Base-by-base conservation (phyloP, 192 early-diverging fungal genomes). In the Rhizophlyctis rosea region DNA sequence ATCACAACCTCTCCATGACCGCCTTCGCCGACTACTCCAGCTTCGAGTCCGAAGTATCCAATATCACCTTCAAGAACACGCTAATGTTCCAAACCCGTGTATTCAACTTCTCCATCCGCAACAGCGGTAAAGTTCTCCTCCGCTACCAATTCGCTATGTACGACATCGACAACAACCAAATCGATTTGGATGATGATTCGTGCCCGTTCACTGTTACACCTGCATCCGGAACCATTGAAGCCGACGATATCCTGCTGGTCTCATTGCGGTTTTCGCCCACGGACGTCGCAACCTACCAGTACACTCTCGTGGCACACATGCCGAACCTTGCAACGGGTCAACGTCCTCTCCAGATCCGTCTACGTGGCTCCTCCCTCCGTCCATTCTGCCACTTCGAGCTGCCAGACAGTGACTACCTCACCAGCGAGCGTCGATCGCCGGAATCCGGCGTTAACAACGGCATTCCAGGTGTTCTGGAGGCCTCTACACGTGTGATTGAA, bases 341-440 rank as follows among this genome's bases (percentile, higher is more conserved):
- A 3, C 76, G 72, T 30, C 55, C 51, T 18, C 47, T 85, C 21
- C n/a, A 65, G 30, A 76, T 85, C 13, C 58, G 54, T 18, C 36
- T 85, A 2, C 54, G 54, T 5, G 84, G 84, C 5, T 34, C 52
- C 24, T 69, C 74, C 55, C 52, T 76, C n/a, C 47, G 84, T 36
- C 84, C 84, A 52, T 82, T 86, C 51, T 85, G 82, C 57, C 84
- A 86, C 61, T 85, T 86, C 71, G 84, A 86, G 34, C 64, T 86
- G 25, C 73, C 76, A 34, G 82, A 85, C 24, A 84, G 73, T 57
- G 83, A 85, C 51, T 82, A 82, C 50, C 34, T 85, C 18, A 64
- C 68, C 3, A 61, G 65, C 23, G 80, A 81, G 55, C 50, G 77
- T 31, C 54, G 76, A 33, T 76, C 63, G 50, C 64, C 63, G 7